Evolutionary conservation across 352 stramenopile genomes (phyloP).

Genomic region (Phytophthora pini): DNA sequence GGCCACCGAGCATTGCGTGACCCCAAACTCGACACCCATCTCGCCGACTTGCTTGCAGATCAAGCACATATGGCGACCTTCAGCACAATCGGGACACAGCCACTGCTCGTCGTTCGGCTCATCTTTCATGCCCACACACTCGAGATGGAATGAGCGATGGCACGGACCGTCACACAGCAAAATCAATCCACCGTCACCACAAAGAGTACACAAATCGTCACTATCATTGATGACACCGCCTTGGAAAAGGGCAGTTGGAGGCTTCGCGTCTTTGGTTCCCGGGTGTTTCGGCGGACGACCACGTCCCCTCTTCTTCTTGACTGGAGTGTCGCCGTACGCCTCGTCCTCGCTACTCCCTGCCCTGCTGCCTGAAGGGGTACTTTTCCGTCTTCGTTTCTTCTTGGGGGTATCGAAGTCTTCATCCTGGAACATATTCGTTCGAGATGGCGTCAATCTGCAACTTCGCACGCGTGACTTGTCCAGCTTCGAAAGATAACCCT

Average conservation of each 20-base stretch:
- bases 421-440: conserved; percentile 40
- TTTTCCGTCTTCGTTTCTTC: conserved; percentile 55
- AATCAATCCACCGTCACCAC: conserved; percentile 91
- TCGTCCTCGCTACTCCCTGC: conserved; percentile 45
- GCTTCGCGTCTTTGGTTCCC: conserved; percentile 7
- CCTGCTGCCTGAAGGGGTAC: conserved; percentile 32
- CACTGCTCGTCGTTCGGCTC: conserved; percentile 89
- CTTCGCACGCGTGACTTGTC: conserved; percentile 87
- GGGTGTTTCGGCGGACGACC: conserved; percentile 46
- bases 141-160: conserved; percentile 93
- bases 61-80: conserved; percentile 92
- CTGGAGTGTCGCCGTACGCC: conserved; percentile 43
- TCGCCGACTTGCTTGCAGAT: conserved; percentile 92
- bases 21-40: conserved; percentile 90
- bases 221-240: conserved; percentile 82
- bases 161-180: conserved; percentile 93
- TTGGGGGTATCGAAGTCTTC: conserved; percentile 48
- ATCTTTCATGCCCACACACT: conserved; percentile 89
- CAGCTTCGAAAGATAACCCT: conserved; percentile 74
- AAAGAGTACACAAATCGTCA: conserved; percentile 92
- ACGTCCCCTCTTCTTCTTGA: conserved; percentile 41
- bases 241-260: conserved; percentile 43
- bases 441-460: conserved; percentile 54
- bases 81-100: conserved; percentile 91
- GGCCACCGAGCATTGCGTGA: conserved; percentile 91